Evolutionary conservation across 805 yeast genomes (phyloP).

Genomic region (Metschnikowia baotianmanensis): DNA sequence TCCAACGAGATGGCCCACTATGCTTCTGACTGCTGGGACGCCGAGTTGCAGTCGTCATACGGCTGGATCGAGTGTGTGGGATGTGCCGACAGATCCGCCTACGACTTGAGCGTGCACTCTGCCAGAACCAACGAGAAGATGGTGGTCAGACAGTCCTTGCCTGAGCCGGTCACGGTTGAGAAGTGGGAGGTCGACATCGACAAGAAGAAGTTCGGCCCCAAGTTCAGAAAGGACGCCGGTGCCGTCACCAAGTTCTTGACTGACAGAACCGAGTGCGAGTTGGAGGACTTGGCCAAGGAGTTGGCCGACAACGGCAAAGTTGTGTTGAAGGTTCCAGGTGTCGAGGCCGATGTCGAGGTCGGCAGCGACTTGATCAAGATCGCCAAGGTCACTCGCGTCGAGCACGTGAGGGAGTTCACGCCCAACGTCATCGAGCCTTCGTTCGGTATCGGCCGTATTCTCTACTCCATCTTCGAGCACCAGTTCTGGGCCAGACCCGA

Average conservation of each 20-base stretch:
- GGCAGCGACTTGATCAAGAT: conserved; percentile 71
- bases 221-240: conserved; percentile 96
- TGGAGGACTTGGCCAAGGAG: conserved; percentile 72
- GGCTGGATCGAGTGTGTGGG: conserved; percentile 99
- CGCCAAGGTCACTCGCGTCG: conserved; percentile 73
- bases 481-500: conserved; percentile 93
- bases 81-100: conserved; percentile 99
- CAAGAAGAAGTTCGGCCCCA: conserved; percentile 96
- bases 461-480: conserved; percentile 92
- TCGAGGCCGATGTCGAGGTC: conserved; percentile 57
- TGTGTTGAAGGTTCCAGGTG: conserved; percentile 62
- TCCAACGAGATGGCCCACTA: conserved; percentile 99
- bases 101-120: conserved; percentile 92
- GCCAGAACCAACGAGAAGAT: conserved; percentile 93
- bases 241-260: conserved; percentile 78
- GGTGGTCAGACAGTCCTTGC: conserved; percentile 87
- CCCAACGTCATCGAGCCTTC: conserved; percentile 99
- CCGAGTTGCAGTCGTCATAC: conserved; percentile 89
- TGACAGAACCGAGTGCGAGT: conserved; percentile 78
- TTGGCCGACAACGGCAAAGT: conserved; percentile 62
- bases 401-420: conserved; percentile 90
- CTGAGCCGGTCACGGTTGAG: conserved; percentile 81
- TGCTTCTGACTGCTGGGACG: conserved; percentile 99
- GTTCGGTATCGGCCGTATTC: conserved; percentile 97
- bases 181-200: conserved; percentile 81